phyloP scores from a whole-genome alignment of 192 early-diverging fungal species.

The Jimgerdemannia flammicorona region DNA sequence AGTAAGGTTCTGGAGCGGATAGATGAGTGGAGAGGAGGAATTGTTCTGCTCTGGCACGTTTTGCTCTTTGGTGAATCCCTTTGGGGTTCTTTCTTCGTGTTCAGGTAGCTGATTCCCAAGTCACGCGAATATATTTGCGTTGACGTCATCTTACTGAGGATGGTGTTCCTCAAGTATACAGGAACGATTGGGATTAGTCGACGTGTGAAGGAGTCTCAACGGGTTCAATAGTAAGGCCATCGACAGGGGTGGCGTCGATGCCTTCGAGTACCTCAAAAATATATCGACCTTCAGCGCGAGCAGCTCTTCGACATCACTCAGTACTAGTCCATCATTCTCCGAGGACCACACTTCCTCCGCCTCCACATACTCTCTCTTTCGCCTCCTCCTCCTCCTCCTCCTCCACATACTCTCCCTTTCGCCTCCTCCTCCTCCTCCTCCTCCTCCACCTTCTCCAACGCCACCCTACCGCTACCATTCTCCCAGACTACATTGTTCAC shows the following conservation, averaged over 20 bases:
- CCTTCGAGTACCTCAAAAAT: slow-evolving; percentile 68
- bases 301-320: slow-evolving; percentile 81
- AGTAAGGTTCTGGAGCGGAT: no score
- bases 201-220: slow-evolving; percentile 26
- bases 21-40: no score
- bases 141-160: slow-evolving; percentile 32
- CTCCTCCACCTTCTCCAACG: background rate
- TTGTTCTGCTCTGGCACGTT: no score
- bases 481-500: slow-evolving; percentile 62
- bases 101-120: no score
- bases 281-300: slow-evolving; percentile 76
- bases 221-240: background rate
- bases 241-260: slow-evolving; percentile 18
- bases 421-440: background rate
- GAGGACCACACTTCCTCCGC: slow-evolving; percentile 2
- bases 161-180: slow-evolving; percentile 73
- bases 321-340: slow-evolving; percentile 72
- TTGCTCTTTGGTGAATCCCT: no score
- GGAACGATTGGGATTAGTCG: slow-evolving; percentile 51
- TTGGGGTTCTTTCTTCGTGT: no score
- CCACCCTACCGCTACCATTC: slow-evolving; percentile 29
- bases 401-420: background rate
- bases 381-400: no score
- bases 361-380: no score
- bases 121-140: no score